phyloP scores from a whole-genome alignment of 352 stramenopile species.

The Pilasporangium apinafurcum region DNA sequence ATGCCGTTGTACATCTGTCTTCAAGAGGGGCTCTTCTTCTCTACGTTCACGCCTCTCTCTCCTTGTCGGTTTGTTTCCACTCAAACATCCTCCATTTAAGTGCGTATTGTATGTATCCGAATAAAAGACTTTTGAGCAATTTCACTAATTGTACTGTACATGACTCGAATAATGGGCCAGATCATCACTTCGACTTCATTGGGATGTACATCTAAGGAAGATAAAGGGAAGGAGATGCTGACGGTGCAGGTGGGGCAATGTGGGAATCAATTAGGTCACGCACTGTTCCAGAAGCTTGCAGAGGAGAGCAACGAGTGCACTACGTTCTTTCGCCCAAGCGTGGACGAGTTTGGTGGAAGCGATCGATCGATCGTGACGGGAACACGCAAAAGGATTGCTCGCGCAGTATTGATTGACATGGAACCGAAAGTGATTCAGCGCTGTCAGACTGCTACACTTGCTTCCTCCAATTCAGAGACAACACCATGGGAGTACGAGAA shows the following conservation, averaged over 20 bases:
- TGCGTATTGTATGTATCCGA: too few species aligned
- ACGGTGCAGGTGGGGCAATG: conserved; percentile 74
- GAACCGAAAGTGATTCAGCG: conserved; percentile 73
- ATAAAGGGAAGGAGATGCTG: conserved; percentile 29
- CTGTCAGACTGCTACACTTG: conserved; percentile 17
- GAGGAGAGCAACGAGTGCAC: conserved; percentile 10
- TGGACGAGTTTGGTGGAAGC: not conserved
- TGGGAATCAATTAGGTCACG: conserved; percentile 62
- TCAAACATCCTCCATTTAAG: too few species aligned
- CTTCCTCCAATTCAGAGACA: not conserved
- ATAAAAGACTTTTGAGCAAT: not conserved
- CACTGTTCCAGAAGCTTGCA: conserved; percentile 59
- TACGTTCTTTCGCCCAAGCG: conserved; percentile 14
- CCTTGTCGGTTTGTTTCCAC: not conserved
- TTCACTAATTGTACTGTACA: too few species aligned
- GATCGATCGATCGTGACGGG: conserved; percentile 4
- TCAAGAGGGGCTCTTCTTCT: conserved; percentile 1
- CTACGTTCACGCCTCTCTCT: not conserved
- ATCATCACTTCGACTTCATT: too few species aligned
- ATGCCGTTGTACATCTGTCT: conserved; percentile 94
- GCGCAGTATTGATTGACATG: conserved; percentile 78
- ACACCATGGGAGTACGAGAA: conserved; percentile 38
- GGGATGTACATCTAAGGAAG: not conserved
- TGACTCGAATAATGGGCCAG: too few species aligned
- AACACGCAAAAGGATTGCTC: conserved; percentile 13